phyloP scores from a whole-genome alignment of 352 stramenopile genomes.

The Globisporangium cederbergense region DNA sequence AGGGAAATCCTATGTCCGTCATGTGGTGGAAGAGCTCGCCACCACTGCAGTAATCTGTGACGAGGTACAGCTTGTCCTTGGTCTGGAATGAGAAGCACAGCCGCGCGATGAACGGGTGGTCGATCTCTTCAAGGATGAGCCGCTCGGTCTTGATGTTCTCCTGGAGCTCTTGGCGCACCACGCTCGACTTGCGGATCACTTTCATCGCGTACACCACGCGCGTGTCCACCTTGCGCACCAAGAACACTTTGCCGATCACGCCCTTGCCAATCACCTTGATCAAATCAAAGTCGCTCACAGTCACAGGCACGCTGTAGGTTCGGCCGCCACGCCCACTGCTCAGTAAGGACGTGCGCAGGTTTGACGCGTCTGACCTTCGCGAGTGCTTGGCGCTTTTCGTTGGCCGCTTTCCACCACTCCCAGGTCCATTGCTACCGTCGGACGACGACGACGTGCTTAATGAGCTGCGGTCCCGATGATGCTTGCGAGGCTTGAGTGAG shows the following conservation, averaged over 20 bases:
- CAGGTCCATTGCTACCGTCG: not conserved
- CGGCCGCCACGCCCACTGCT: constrained; percentile 32
- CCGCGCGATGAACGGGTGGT: constrained; percentile 98
- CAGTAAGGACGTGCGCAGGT: constrained; percentile 55
- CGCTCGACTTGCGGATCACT: constrained; percentile 95
- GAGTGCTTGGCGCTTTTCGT: constrained; percentile 12
- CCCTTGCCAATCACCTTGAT: constrained; percentile 84
- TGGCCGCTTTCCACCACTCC: not conserved
- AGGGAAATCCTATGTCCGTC: constrained; percentile 78
- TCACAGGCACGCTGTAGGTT: constrained; percentile 37
- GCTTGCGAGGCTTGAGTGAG: constrained; percentile 60
- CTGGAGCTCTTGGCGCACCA: constrained; percentile 91
- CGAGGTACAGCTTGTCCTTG: constrained; percentile 85
- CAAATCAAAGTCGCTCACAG: constrained; percentile 82
- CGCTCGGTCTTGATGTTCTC: constrained; percentile 96
- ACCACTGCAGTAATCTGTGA: constrained; percentile 88
- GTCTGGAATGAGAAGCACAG: constrained; percentile 98
- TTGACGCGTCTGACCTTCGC: constrained; percentile 22
- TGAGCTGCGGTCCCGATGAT: constrained; percentile 33
- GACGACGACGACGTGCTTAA: constrained; percentile 13
- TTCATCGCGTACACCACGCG: constrained; percentile 97
- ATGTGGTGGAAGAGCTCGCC: constrained; percentile 99
- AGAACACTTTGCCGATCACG: constrained; percentile 88
- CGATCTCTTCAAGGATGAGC: constrained; percentile 95
- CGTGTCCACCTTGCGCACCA: constrained; percentile 87